phyloP scores from a whole-genome alignment of 495 filamentous ascomycete species.

The Bombardia bombarda region DNA sequence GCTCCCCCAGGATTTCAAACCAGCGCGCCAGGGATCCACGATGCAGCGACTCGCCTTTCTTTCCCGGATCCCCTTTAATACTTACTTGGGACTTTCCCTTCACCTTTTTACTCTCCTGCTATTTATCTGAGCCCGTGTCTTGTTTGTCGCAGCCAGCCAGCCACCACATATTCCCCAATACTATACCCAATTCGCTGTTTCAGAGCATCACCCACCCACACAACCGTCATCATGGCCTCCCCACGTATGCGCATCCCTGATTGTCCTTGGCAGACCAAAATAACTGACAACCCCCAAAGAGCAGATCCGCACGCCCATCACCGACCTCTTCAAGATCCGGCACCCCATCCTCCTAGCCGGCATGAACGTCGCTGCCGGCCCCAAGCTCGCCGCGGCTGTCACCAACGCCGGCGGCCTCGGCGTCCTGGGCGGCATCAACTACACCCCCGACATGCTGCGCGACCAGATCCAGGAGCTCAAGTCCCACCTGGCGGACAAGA shows the following conservation, averaged over 20 bases:
- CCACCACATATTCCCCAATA: too few species aligned
- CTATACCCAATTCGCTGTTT: too few species aligned
- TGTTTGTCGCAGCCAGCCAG: not conserved
- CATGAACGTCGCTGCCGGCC: slow-evolving; percentile 77
- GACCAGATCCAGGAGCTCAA: slow-evolving; percentile 80
- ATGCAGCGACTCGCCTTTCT: not conserved
- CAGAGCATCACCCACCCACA: not conserved
- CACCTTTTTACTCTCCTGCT: slow-evolving; percentile 5
- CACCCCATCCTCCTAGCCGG: slow-evolving; percentile 83
- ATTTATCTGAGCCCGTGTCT: slow-evolving; percentile 11
- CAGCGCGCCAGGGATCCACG: not conserved
- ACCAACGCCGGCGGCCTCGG: slow-evolving; percentile 83
- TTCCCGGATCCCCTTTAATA: slow-evolving; percentile 4
- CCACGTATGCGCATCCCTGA: slow-evolving; percentile 72
- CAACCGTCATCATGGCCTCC: slow-evolving; percentile 59
- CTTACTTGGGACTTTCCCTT: slow-evolving; percentile 2
- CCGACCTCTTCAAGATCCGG: slow-evolving; percentile 61
- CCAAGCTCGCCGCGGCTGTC: slow-evolving; percentile 73
- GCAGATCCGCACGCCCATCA: slow-evolving; percentile 68
- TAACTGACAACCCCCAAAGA: slow-evolving; percentile 15
- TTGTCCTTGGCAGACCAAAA: too few species aligned
- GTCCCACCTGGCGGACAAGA: slow-evolving; percentile 49
- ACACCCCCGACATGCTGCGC: slow-evolving; percentile 71
- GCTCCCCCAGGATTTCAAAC: too few species aligned
- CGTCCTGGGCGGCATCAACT: slow-evolving; percentile 76